Base-by-base conservation (phyloP, 2,329 filamentous ascomycete genomes). In the Cladophialophora exuberans region DNA sequence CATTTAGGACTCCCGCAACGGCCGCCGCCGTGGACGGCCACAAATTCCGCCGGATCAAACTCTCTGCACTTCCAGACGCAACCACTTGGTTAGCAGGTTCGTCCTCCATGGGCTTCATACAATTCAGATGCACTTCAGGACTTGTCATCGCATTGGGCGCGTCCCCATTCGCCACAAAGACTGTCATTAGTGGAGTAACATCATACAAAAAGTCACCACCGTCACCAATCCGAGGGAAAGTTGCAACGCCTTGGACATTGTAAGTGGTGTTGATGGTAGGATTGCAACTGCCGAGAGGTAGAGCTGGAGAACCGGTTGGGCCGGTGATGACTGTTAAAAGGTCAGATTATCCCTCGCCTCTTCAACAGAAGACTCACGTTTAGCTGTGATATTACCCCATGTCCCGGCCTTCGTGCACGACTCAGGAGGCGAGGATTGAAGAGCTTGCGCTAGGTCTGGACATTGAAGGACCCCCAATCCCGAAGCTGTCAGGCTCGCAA, bases 381-480 rank as follows among this genome's bases (percentile, higher is more conserved):
- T 44, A 6, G 41, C 41, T 44, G 25, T 30, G 20, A 44, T 44
- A 17, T 44, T 44, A 30, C 28, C 41, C 41, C 41, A 44, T 7
- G 22, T 44, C 41, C 25, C 41, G 6, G 28, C 41, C 41, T 44
- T 30, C 13, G 41, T 44, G 25, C 41, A 44, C 22, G 41, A 44
- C 25, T 44, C 41, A n/a, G 41, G 41, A 44, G 41, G 41, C 41
- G 41, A 44, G 13, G 22, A 44, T 44, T 44, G 41, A 7, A 44
- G 41, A 13, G 41, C 25, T 25, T 44, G 41, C 18, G 41, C 41
- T 23, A 44, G 11, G 25, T 25, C 13, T 10, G 20, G 13, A 20
- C 41, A 44, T 44, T 23, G 20, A 13, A 44, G 41, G 17, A 22
- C 25, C 20, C n/a, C n/a, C n/a, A n/a, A n/a, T n/a, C 41, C 22